Percentiles rank a stretch among this genome's conserved stretches.
These are phyloP conservation scores for Boletus vermiculosoides DNA, from an alignment of 768 basidiomycete species.

Conservation along the genomic window DNA sequence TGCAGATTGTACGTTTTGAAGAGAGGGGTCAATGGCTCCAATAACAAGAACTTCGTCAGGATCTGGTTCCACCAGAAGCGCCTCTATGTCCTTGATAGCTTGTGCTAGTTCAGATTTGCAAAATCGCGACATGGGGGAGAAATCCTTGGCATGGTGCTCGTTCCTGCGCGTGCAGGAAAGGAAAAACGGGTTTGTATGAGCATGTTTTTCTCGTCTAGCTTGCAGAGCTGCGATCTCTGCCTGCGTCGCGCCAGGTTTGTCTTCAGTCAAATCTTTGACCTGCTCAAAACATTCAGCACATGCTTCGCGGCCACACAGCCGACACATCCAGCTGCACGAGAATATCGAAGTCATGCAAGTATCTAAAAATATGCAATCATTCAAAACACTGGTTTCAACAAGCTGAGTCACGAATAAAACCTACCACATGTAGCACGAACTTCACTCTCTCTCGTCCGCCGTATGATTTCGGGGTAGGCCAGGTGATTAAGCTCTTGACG, in stretches of 20 bases:
- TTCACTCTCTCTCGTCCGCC: slow-evolving; percentile 74
- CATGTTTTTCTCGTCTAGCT: slow-evolving; percentile 55
- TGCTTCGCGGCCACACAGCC: slow-evolving; percentile 86
- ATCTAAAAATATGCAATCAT: slow-evolving; percentile 47
- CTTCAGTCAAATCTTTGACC: slow-evolving; percentile 61
- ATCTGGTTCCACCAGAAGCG: slow-evolving; percentile 40
- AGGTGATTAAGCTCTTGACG: slow-evolving; percentile 65
- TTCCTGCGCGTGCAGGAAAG: slow-evolving; percentile 67
- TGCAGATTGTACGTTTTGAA: slow-evolving; percentile 19
- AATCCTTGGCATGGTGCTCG: slow-evolving; percentile 65
- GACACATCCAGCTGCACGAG: slow-evolving; percentile 86
- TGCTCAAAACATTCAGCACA: slow-evolving; percentile 81
- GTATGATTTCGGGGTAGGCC: slow-evolving; percentile 54
- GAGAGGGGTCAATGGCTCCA: slow-evolving; percentile 31
- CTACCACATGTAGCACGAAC: slow-evolving; percentile 83
- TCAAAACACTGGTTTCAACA: slow-evolving; percentile 8
- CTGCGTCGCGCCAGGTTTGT: slow-evolving; percentile 46
- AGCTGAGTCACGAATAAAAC: slow-evolving; percentile 24
- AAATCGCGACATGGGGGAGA: slow-evolving; percentile 82
- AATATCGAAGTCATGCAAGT: slow-evolving; percentile 94
- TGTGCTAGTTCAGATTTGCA: slow-evolving; percentile 57
- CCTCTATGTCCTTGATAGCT: slow-evolving; percentile 70
- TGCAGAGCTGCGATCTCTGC: slow-evolving; percentile 50
- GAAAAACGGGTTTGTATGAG: slow-evolving; percentile 71
- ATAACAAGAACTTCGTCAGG: slow-evolving; percentile 22